These are phyloP conservation scores for Nymphaea thermarum DNA, from an alignment of 164 flowering plant genomes.

Conservation along the genomic window DNA sequence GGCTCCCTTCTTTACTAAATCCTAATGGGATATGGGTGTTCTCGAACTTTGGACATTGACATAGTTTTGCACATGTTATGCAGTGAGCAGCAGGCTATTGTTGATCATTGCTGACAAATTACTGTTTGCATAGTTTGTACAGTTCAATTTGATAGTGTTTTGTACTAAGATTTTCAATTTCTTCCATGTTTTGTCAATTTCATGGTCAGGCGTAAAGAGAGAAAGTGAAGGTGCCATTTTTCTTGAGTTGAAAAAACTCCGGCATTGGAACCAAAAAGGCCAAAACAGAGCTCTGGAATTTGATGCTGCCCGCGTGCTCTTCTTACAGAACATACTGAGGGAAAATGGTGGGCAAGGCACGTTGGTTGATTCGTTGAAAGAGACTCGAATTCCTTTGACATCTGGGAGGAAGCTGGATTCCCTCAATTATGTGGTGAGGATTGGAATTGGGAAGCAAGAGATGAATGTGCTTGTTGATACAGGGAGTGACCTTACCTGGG, in stretches of 20 bases:
- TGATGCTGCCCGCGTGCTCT: conserved; percentile 34
- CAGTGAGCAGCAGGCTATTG: background rate
- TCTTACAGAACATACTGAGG: conserved; percentile 26
- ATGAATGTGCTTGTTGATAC: conserved; percentile 74
- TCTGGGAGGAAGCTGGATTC: conserved; percentile 51
- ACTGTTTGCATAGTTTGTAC: too few relatives aligned
- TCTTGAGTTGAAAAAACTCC: background rate
- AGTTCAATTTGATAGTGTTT: too few relatives aligned
- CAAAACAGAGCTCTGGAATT: conserved; percentile 17
- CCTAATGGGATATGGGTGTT: background rate
- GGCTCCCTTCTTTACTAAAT: background rate
- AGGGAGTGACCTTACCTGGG: conserved; percentile 86
- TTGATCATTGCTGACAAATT: background rate
- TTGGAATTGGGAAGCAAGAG: conserved; percentile 41
- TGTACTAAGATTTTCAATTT: too few relatives aligned
- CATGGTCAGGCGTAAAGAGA: conserved; percentile 20
- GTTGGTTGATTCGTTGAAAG: conserved; percentile 9
- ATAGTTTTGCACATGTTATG: background rate
- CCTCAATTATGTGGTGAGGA: conserved; percentile 58
- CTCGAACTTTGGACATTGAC: background rate
- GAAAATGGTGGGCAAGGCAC: conserved; percentile 16
- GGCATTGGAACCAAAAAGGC: background rate
- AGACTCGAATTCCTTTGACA: conserved; percentile 38
- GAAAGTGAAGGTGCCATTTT: conserved; percentile 26
- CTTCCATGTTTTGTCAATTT: background rate